Base-by-base conservation (phyloP, 192 early-diverging fungal species). In the Coemansia sp. region DNA sequence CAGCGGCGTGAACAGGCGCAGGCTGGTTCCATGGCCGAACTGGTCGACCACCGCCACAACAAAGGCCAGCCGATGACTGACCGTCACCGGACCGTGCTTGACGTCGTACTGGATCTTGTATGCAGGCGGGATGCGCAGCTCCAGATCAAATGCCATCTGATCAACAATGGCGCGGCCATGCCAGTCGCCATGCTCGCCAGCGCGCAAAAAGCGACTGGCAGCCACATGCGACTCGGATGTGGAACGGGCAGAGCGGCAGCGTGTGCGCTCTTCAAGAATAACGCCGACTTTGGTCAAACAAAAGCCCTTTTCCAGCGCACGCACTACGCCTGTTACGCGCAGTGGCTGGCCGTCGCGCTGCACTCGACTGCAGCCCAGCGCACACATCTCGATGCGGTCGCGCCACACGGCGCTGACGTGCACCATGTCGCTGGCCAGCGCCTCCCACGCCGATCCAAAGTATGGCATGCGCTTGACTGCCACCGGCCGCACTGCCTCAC, bases 21-120 rank as follows among this genome's bases (percentile, higher is more conserved):
- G 38, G 41, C 71, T 73, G n/a, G 76, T 79, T 43, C 76, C 70
- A n/a, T 54, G 70, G 14, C 76, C 76, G 20, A 59, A 27, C 60
- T 59, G 50, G 62, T 79, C 76, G 50, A 79, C 71, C 14, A 79
- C 67, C 0, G 76, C 76, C 14, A 79, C 64, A 0, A 79, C 76
- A 69, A 79, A 79, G 14, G 76, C 76, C 60, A 79, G 57, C 23
- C 76, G 66, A 26, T 79, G 76, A 53, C 67, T 70, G 57, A 79
- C 76, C 16, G 76, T 79, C 29, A 79, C 76, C 16, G 71, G 60
- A 3, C 76, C 76, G 22, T 79, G 76, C 39, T 70, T 73, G 52
- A 79, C 64, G 43, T 79, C 76, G 27, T 79, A 79, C 64, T 79
- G 76, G 41, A 79, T 79, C 59, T 69, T 68, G 53, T 79, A 79